phyloP scores from a whole-genome alignment of 31 red algal genomes.

The Pterothamnion heteromorphum region DNA sequence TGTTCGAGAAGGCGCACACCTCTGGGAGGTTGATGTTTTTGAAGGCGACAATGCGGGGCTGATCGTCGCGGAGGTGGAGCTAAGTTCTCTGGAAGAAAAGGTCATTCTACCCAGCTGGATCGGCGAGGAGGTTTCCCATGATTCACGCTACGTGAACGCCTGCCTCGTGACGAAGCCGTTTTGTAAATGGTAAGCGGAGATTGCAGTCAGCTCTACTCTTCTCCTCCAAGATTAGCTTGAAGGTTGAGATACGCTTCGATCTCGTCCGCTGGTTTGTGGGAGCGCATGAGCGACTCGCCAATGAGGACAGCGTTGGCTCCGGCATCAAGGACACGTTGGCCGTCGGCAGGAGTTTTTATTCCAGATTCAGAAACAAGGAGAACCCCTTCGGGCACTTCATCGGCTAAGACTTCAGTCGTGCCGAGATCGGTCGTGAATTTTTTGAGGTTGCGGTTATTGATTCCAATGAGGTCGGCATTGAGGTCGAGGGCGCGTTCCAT shows the following conservation, averaged over 20 bases:
- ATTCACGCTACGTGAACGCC: background rate
- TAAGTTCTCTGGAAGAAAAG: background rate
- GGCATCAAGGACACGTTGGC: constrained; percentile 79
- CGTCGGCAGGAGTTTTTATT: constrained; percentile 67
- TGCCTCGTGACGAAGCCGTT: background rate
- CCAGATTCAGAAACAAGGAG: constrained; percentile 93
- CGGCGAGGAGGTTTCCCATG: background rate
- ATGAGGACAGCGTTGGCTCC: constrained; percentile 85
- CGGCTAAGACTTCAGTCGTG: constrained; percentile 53
- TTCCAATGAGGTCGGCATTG: constrained; percentile 88
- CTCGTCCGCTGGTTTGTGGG: too few relatives aligned
- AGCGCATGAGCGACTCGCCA: too few relatives aligned
- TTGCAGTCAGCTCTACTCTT: too few relatives aligned
- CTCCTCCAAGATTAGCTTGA: too few relatives aligned
- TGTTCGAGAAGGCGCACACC: background rate
- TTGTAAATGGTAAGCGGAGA: background rate
- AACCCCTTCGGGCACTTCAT: constrained; percentile 65
- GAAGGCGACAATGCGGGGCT: background rate
- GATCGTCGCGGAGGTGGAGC: background rate
- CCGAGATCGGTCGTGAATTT: constrained; percentile 75
- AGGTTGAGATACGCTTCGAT: too few relatives aligned
- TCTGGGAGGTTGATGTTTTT: background rate
- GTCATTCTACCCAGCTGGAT: background rate
- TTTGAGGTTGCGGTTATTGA: constrained; percentile 87
- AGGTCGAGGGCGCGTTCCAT: constrained; percentile 67